A percentile compares a stretch with the other conserved stretches of the same genome.
These are phyloP conservation scores for Cytospora schulzeri DNA, from an alignment of 2,329 filamentous ascomycete genomes.

Conservation along the genomic window DNA sequence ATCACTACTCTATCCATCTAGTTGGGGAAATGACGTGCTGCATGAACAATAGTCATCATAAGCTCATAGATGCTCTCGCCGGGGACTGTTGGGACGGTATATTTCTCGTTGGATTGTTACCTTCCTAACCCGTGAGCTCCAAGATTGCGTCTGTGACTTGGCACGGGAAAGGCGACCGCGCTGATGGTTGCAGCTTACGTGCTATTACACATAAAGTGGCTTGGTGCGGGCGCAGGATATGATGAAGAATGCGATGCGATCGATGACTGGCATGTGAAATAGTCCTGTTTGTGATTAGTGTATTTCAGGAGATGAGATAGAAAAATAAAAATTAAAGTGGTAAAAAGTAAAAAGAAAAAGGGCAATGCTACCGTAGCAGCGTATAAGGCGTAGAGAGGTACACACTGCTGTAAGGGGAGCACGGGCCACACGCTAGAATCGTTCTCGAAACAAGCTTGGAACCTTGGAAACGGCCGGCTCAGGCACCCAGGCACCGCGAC, in stretches of 20 bases:
- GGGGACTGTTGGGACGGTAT: not conserved
- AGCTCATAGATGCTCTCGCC: no score
- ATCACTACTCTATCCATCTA: no score
- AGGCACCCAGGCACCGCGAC: slow-evolving; percentile 1
- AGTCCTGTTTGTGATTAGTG: not conserved
- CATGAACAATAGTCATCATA: no score
- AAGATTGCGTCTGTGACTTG: not conserved
- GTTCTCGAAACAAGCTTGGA: slow-evolving; percentile 42
- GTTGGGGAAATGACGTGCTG: no score
- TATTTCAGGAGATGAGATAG: not conserved
- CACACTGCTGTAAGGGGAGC: slow-evolving; percentile 6
- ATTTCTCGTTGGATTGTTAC: not conserved
- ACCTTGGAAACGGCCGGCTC: no score
- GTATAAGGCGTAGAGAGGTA: no score
- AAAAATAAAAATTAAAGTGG: no score
- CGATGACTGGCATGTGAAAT: not conserved
- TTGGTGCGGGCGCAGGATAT: not conserved
- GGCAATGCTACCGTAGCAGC: no score
- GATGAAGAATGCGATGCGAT: not conserved
- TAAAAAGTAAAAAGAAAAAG: no score
- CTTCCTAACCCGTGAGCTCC: not conserved
- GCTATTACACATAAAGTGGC: not conserved
- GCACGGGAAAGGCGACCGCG: not conserved
- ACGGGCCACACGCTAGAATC: slow-evolving; percentile 37
- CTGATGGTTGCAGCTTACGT: not conserved